Percentiles rank a stretch among this genome's conserved stretches.
phyloP scores from a whole-genome alignment of 2,329 filamentous ascomycete genomes.

The Elsinoe batatas region DNA sequence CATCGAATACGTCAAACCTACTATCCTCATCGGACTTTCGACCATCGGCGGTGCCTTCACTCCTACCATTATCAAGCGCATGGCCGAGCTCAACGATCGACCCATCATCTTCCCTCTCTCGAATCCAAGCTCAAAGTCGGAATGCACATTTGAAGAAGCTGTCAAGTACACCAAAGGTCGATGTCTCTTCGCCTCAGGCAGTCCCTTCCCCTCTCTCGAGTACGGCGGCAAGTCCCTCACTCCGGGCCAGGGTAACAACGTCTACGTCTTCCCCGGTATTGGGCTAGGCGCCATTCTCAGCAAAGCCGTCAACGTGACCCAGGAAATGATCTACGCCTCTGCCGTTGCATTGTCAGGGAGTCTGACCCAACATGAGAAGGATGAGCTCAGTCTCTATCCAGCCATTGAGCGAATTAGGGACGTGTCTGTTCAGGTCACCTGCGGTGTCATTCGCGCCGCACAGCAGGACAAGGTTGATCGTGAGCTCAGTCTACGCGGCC shows the following conservation, averaged over 20 bases:
- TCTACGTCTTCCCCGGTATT: slow-evolving; percentile 94
- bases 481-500: slow-evolving; percentile 49
- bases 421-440: slow-evolving; percentile 74
- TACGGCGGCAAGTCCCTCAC: slow-evolving; percentile 36
- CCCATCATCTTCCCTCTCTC: slow-evolving; percentile 80
- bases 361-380: slow-evolving; percentile 70
- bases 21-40: slow-evolving; percentile 85
- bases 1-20: slow-evolving; percentile 89
- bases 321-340: slow-evolving; percentile 94
- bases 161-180: slow-evolving; percentile 83
- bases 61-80: slow-evolving; percentile 63
- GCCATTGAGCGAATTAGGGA: slow-evolving; percentile 85
- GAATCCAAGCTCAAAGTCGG: slow-evolving; percentile 92
- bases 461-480: slow-evolving; percentile 60
- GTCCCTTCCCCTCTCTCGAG: slow-evolving; percentile 66
- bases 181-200: slow-evolving; percentile 89
- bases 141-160: slow-evolving; percentile 94
- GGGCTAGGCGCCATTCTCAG: slow-evolving; percentile 86
- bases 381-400: slow-evolving; percentile 80
- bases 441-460: slow-evolving; percentile 87
- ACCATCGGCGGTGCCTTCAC: slow-evolving; percentile 94
- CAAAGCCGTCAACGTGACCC: slow-evolving; percentile 77
- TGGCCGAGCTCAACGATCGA: slow-evolving; percentile 54
- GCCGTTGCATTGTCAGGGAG: slow-evolving; percentile 70
- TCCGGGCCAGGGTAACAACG: slow-evolving; percentile 62